Base-by-base conservation (phyloP, 108 stramenopile species). In the Nitzschia sp. region DNA sequence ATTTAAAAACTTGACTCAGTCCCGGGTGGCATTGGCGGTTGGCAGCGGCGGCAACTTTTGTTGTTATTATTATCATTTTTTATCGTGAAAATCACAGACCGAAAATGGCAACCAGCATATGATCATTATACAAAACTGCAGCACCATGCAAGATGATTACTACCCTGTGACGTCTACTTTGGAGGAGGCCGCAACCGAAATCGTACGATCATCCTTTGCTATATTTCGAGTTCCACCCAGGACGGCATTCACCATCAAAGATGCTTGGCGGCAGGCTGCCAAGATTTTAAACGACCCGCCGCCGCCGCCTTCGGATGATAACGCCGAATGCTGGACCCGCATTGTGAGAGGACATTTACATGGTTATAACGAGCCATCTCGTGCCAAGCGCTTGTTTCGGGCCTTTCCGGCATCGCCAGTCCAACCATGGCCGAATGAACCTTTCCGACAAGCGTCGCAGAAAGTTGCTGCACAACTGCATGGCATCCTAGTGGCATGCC, bases 361-460 rank as follows among this genome's bases (percentile, higher is more conserved):
- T 38, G 77, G 77, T 9, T 71, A 63, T 38, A 75, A 80, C 35
- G 52, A 56, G 15, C 78, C 73, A 31, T 65, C 70, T 1, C 53
- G 4, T 19, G 62, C 75, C 21, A 80, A 80, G 34, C 34, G 50
- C 19, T 38, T 80, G 13, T 80, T 76, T 67, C 69, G 75, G 52
- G 66, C 77, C 19, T 73, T 66, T 47, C 47, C 34, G 23, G 19
- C 46, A 11, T 56, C 63, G 6, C 3, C 31, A 0, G 16, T 34
- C 3, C 75, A 76, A 63, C 75, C 75, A 1, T 76, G 75, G 75
- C 75, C 75, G 5, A 69, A 69, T 46, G 47, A 45, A 26, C 21
- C 2, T 5, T 63, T 69, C 30, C 46, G 27, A 11, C n/a, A 45
- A 2, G 26, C 44, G 0, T 69, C 68, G 2, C 17, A 11, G 28